A percentile compares a stretch with the other conserved stretches of the same genome.
Conservation (phyloP, 2,329 filamentous ascomycete genomes). For the Fusarium succisae region DNA sequence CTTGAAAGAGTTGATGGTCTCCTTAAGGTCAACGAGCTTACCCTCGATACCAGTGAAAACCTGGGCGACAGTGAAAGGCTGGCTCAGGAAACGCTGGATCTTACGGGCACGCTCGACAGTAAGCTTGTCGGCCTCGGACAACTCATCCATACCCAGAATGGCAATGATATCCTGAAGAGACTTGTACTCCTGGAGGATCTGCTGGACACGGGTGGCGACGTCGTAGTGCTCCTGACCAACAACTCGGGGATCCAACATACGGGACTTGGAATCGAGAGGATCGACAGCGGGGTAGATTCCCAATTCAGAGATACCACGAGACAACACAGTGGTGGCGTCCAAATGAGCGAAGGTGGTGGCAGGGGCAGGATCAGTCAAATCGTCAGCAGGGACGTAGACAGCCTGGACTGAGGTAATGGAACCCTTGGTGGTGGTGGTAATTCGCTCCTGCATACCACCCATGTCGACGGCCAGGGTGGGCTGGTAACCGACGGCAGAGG, state of each 20-base stretch:
- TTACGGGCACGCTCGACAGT: constrained; percentile 99
- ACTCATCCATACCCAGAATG: constrained; percentile 99
- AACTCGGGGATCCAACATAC: constrained; percentile 99
- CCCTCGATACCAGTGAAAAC: constrained; percentile 95
- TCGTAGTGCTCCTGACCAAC: constrained; percentile 98
- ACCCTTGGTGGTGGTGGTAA: constrained; percentile 99
- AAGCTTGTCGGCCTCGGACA: constrained; percentile 99
- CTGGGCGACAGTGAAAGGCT: constrained; percentile 92
- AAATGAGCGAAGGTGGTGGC: constrained; percentile 99
- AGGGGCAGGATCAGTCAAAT: constrained; percentile 99
- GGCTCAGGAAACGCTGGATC: constrained; percentile 99
- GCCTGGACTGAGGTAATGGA: constrained; percentile 99
- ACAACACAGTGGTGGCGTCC: constrained; percentile 99
- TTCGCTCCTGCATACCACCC: constrained; percentile 99
- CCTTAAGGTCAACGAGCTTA: constrained; percentile 96
- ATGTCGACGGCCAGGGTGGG: constrained; percentile 98
- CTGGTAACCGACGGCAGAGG: constrained; percentile 99
- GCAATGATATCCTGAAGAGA: constrained; percentile 99
- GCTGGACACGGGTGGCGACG: constrained; percentile 93
- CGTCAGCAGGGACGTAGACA: constrained; percentile 99
- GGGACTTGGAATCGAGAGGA: constrained; percentile 98
- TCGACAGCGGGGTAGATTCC: constrained; percentile 99
- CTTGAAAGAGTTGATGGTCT: constrained; percentile 98
- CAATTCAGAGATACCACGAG: constrained; percentile 99
- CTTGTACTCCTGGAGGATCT: constrained; percentile 99